A percentile compares a stretch with the other conserved stretches of the same genome.
Evolutionary conservation across 2,329 filamentous ascomycete genomes (phyloP).

Genomic region (Talaromyces sp.): DNA sequence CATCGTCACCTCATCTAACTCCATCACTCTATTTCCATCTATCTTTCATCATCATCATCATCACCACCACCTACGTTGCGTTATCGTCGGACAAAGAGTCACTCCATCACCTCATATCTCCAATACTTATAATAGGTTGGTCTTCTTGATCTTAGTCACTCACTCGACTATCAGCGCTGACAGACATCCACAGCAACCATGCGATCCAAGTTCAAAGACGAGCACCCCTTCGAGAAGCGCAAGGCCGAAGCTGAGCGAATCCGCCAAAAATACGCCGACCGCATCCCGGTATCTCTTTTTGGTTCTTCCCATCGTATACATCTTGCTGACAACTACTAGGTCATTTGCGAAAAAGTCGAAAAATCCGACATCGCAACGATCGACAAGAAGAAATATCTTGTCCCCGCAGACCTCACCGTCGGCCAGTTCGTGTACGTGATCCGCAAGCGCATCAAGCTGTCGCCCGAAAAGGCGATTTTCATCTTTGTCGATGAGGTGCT

Average conservation of each 20-base stretch:
- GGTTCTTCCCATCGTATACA: background rate
- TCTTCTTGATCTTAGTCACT: background rate
- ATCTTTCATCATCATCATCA: conserved; percentile 2
- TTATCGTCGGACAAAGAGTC: background rate
- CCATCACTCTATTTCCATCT: conserved; percentile 20
- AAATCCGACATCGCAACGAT: conserved; percentile 99
- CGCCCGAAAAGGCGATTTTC: conserved; percentile 99
- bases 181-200: conserved; percentile 54
- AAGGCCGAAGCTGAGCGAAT: conserved; percentile 99
- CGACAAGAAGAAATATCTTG: conserved; percentile 99
- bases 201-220: conserved; percentile 99
- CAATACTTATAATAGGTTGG: background rate
- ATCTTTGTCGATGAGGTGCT: conserved; percentile 99
- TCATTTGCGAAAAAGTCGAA: conserved; percentile 99
- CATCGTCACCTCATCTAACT: conserved; percentile 26
- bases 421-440: conserved; percentile 99
- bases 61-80: background rate
- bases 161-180: background rate
- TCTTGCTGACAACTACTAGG: conserved; percentile 51
- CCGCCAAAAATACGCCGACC: conserved; percentile 97
- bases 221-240: conserved; percentile 99
- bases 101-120: background rate
- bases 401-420: conserved; percentile 94
- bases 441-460: conserved; percentile 99
- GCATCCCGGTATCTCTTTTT: conserved; percentile 77